Conservation (phyloP, 805 yeast genomes). For the Tetrapisispora taiwanensis region DNA sequence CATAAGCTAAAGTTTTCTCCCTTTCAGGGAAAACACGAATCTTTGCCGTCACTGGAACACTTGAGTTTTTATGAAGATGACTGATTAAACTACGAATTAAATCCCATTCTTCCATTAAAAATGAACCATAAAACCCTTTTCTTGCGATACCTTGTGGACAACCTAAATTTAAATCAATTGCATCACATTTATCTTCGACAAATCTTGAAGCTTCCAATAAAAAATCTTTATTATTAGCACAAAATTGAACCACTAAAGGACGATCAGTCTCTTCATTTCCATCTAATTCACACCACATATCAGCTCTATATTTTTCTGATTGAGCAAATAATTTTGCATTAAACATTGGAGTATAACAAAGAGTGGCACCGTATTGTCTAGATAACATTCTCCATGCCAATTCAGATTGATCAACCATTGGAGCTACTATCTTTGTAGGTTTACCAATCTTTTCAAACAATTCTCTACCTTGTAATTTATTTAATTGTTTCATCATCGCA, state of each 20-base stretch:
- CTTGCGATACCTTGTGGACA: conserved; percentile 98
- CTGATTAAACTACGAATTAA: conserved; percentile 61
- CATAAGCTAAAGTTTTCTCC: conserved; percentile 76
- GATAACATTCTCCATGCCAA: conserved; percentile 89
- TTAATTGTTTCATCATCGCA: background rate
- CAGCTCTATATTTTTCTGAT: conserved; percentile 66
- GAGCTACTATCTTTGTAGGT: conserved; percentile 86
- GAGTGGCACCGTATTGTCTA: conserved; percentile 80
- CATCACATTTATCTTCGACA: conserved; percentile 82
- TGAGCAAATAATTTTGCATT: conserved; percentile 88
- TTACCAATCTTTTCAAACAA: conserved; percentile 58
- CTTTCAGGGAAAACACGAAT: conserved; percentile 80
- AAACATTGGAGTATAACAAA: conserved; percentile 94
- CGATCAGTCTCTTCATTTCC: conserved; percentile 64
- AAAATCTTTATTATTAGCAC: conserved; percentile 90
- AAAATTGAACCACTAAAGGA: conserved; percentile 88
- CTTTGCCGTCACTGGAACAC: conserved; percentile 89
- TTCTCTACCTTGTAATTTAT: conserved; percentile 45
- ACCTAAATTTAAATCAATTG: conserved; percentile 90
- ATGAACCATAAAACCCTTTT: conserved; percentile 92
- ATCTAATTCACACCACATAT: conserved; percentile 63
- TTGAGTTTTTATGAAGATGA: conserved; percentile 62
- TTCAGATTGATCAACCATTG: conserved; percentile 97
- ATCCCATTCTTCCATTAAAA: conserved; percentile 95
- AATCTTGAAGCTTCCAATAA: conserved; percentile 69